Base-by-base conservation (phyloP, 140 eudicot species). In the Ambrosia hybrid region DNA sequence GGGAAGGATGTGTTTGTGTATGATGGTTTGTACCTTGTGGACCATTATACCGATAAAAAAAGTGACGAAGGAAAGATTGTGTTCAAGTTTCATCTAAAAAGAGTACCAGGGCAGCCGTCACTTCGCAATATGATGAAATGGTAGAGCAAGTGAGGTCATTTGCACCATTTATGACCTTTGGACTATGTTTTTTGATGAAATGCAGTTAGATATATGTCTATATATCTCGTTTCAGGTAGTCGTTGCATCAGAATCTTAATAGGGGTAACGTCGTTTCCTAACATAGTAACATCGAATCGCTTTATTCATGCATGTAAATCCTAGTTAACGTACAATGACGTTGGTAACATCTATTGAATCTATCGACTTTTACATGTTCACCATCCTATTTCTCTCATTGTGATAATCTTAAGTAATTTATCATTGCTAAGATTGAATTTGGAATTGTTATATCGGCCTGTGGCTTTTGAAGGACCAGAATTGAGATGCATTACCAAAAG, bases 1-100 rank as follows among this genome's bases (percentile, higher is more conserved):
- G 68, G 41, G n/a, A 65, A n/a, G 11, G 41, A 55, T 11, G 63
- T 73, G 8, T 91, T 68, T 67, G 80, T 75, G 4, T 88, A 88
- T 67, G 85, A 85, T 49, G 95, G 95, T 5, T 75, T 88, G 21
- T 88, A 83, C 52, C 41, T 0, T 1, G 86, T 88, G 17, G 46
- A 34, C 0, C 63, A 70, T 3, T 78, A 10, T 55, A 58, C 73
- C 68, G 67, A 81, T n/a, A 60, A 75, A 15, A 81, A 57, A 70
- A 79, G 57, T 30, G 21, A 30, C 26, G 38, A 69, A 61, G 80
- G 82, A 0, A 81, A 82, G 49, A 55, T 65, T 68, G 76, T 81
- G 39, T 85, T 60, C 61, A 81, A 67, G 74, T 88, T 85, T 67
- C 63, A 77, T 34, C 17, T 84, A 9, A 71, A 77, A 0, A 81